phyloP scores from a whole-genome alignment of 108 stramenopile genomes.

The Aurantiochytrium sp. region DNA sequence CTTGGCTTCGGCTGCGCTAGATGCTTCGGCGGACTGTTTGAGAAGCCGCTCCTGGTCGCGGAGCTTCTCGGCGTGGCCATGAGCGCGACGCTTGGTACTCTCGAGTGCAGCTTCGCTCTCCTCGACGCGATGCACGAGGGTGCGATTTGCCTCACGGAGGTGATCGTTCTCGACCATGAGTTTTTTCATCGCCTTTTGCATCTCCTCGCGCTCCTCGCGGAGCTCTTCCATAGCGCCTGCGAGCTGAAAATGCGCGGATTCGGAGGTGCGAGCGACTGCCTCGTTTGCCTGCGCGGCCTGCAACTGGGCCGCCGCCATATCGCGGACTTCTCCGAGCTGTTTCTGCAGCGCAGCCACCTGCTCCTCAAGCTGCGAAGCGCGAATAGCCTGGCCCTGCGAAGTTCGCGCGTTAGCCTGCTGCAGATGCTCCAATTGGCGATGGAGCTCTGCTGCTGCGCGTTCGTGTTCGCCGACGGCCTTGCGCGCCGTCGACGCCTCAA shows the following conservation, averaged over 20 bases:
- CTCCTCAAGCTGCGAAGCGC: neutral
- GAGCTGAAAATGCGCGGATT: neutral
- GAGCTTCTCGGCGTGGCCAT: neutral
- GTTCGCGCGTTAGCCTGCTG: neutral
- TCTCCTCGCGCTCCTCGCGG: neutral
- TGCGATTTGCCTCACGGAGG: neutral
- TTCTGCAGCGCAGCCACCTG: no score
- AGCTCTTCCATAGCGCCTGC: neutral
- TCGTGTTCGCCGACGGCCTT: neutral
- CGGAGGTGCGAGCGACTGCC: neutral
- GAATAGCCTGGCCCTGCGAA: neutral
- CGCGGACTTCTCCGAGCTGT: no score
- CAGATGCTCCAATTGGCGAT: neutral
- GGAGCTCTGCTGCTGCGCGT: neutral
- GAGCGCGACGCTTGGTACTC: neutral
- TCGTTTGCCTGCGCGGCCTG: neutral
- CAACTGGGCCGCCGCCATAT: neutral
- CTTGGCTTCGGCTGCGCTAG: neutral
- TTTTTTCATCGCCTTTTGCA: neutral
- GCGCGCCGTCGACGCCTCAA: neutral
- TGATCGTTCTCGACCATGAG: neutral
- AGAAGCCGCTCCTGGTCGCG: neutral
- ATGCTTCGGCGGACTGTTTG: neutral
- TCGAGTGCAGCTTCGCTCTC: constrained; percentile 6
- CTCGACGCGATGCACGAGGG: neutral